These are phyloP conservation scores for Candida ovalis DNA, from an alignment of 805 yeast species.

Conservation along the genomic window DNA sequence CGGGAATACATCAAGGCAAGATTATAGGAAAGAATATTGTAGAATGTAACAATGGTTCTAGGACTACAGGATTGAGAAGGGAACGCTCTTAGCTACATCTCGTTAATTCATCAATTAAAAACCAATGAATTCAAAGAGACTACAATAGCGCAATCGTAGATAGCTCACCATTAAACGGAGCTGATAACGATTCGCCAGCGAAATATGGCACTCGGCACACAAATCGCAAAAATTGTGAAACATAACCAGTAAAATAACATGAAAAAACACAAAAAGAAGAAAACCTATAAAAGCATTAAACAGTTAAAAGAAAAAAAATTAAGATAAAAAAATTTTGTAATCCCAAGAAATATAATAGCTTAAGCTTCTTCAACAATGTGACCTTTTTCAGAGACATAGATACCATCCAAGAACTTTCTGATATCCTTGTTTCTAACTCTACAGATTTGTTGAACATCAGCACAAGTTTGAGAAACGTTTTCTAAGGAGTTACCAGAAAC, in stretches of 20 bases:
- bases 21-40: too few species aligned
- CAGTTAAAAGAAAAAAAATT: conserved; percentile 1
- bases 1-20: too few species aligned
- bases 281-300: not conserved
- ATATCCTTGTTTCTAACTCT: conserved; percentile 99
- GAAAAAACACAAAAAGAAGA: conserved; percentile 1
- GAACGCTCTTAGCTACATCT: not conserved
- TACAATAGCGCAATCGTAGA: conserved; percentile 32
- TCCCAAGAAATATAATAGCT: not conserved
- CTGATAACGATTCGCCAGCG: conserved; percentile 33
- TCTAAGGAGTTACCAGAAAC: conserved; percentile 95
- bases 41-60: too few species aligned
- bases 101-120: not conserved
- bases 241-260: not conserved
- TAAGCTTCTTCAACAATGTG: conserved; percentile 54
- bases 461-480: conserved; percentile 97
- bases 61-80: not conserved
- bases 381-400: conserved; percentile 96
- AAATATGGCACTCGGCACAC: conserved; percentile 27
- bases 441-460: conserved; percentile 97
- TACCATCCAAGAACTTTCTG: conserved; percentile 99
- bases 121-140: not conserved
- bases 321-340: conserved; percentile 1
- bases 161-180: conserved; percentile 29
- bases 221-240: conserved; percentile 10